Conservation (phyloP, 257 asterid genomes). For the Coffea eugenioides region DNA sequence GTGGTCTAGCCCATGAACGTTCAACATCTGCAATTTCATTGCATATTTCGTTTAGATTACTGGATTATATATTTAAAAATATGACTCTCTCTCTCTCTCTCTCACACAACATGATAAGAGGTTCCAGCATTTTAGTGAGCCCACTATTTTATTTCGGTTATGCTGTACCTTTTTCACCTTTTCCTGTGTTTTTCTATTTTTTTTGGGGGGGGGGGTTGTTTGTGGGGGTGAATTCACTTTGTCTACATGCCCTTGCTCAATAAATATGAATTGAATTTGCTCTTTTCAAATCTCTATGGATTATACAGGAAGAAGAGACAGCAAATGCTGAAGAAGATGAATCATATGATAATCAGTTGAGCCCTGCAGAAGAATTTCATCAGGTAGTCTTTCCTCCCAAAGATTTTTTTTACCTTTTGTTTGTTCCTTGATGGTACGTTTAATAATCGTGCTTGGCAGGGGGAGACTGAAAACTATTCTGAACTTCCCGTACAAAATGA, state of each 20-base stretch:
- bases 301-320: conserved; percentile 52
- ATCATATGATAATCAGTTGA: conserved; percentile 33
- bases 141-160: background rate
- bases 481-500: conserved; percentile 43
- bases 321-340: conserved; percentile 37
- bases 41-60: background rate
- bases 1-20: background rate
- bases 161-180: background rate
- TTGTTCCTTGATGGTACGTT: background rate
- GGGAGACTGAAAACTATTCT: conserved; percentile 31
- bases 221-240: background rate
- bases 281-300: background rate
- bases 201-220: too few species aligned
- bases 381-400: conserved; percentile 39
- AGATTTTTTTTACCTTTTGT: background rate
- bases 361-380: conserved; percentile 38
- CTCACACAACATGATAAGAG: background rate
- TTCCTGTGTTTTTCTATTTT: too few species aligned
- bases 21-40: background rate
- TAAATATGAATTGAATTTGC: background rate
- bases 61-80: background rate
- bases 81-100: background rate
- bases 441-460: conserved; percentile 29
- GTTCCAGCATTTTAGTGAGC: background rate
- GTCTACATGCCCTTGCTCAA: background rate